Base-by-base conservation (phyloP, 306 rosid genomes). In the Cucurbita maxima region DNA sequence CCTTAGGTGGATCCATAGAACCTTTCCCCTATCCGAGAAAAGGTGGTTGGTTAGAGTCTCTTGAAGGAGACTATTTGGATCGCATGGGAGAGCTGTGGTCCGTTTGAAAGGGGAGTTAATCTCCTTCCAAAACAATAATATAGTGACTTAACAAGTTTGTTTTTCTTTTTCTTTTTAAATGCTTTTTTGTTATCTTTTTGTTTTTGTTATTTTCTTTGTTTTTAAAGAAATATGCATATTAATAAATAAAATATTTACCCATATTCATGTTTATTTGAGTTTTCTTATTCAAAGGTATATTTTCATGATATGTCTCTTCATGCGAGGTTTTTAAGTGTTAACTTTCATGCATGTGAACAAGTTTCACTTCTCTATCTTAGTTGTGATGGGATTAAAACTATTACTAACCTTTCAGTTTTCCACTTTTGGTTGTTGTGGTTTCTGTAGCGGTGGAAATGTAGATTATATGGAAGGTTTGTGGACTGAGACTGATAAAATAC, bases 371-470 rank as follows among this genome's bases (percentile, higher is more conserved):
- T 70, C 40, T 66, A 76, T 44, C 20, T 73, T 12, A 10, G 53
- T 20, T 14, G 61, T 36, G 73, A n/a, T 13, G n/a, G 64, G 72
- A 51, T 13, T 66, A 52, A 41, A 7, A 70, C 69, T 9, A 51
- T 63, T 62, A 71, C 48, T 76, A 71, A 57, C 74, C 69, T 82
- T 77, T 72, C 48, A 51, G n/a, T 30, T 66, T 63, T 74, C 41
- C 67, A 58, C 61, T 75, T 41, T 20, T 70, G 75, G 66, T 79
- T 79, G 72, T 77, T 81, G 66, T 83, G 60, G 77, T 75, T 79
- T 74, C 79, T 81, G 85, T 90, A 94, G 99, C 85, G 91, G 86
- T 82, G 92, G 88, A 76, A 79, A 86, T 82, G 77, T 83, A 76
- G 95, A 94, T 77, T 81, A 79, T 68, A 14, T 81, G 81, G 97